phyloP scores from a whole-genome alignment of 139 green algal genomes.

The Coccomyxa sp. region DNA sequence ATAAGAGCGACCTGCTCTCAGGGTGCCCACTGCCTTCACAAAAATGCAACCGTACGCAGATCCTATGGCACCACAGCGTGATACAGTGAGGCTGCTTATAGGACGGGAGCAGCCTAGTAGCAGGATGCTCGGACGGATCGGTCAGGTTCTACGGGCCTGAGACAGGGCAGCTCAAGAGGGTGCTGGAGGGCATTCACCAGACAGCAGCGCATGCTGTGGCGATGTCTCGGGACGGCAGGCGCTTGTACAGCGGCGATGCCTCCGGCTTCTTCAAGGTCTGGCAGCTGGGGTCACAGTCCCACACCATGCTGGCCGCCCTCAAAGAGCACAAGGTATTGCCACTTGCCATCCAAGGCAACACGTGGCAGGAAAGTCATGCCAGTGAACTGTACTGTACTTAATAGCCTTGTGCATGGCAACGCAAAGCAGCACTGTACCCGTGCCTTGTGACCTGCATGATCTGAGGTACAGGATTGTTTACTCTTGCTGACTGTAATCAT shows the following conservation, averaged over 20 bases:
- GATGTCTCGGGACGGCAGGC: constrained; percentile 40
- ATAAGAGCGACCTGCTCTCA: too few species aligned
- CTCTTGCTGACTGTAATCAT: not conserved
- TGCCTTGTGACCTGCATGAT: not conserved
- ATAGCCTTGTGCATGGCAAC: too few species aligned
- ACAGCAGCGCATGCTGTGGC: constrained; percentile 72
- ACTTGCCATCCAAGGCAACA: not conserved
- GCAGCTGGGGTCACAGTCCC: constrained; percentile 48
- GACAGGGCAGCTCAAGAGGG: constrained; percentile 76
- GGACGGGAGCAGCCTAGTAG: constrained; percentile 41
- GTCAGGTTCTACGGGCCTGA: constrained; percentile 81
- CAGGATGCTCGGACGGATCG: constrained; percentile 48
- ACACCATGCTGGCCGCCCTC: constrained; percentile 70
- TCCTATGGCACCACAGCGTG: too few species aligned
- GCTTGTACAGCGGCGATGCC: constrained; percentile 65
- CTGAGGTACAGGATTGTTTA: not conserved
- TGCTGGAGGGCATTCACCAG: constrained; percentile 77
- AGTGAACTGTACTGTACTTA: not conserved
- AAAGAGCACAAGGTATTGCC: constrained; percentile 41
- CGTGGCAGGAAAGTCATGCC: not conserved
- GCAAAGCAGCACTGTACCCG: too few species aligned
- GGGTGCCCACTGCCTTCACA: too few species aligned
- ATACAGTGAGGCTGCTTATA: not conserved
- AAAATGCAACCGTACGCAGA: too few species aligned
- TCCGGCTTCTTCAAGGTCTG: constrained; percentile 50